phyloP scores from a whole-genome alignment of 169 alveolate species.

The Plasmodium fragile region DNA sequence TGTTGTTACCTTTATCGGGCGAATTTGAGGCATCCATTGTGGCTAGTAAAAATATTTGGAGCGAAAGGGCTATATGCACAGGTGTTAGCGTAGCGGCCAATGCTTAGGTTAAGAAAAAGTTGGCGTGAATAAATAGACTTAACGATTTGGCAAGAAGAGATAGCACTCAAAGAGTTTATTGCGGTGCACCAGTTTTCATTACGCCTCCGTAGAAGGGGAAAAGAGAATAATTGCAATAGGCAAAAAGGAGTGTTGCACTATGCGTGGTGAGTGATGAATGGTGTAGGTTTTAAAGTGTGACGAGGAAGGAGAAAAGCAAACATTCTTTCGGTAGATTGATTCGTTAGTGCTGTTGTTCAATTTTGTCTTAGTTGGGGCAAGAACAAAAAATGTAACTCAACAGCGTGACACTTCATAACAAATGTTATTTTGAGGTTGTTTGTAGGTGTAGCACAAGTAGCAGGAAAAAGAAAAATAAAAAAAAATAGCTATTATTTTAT shows the following conservation, averaged over 20 bases:
- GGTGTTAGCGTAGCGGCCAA: neutral
- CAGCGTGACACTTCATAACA: neutral
- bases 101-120: neutral
- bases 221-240: neutral
- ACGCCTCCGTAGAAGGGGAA: neutral
- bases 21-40: conserved; percentile 5
- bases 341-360: neutral
- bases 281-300: neutral
- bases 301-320: neutral
- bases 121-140: neutral
- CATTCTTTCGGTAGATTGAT: neutral
- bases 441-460: neutral
- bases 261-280: neutral
- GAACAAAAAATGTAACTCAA: neutral
- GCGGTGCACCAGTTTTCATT: neutral
- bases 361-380: neutral
- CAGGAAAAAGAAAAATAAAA: neutral
- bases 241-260: neutral
- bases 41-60: neutral
- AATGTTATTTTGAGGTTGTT: conserved; percentile 14
- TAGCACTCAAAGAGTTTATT: neutral
- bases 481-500: conserved; percentile 18
- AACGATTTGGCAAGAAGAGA: neutral
- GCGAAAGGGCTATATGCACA: neutral
- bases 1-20: conserved; percentile 8